Evolutionary conservation across 2,329 filamentous ascomycete genomes (phyloP), one percentile per base, ranked within the genome.

Genomic region (Talaromyces sp.): DNA sequence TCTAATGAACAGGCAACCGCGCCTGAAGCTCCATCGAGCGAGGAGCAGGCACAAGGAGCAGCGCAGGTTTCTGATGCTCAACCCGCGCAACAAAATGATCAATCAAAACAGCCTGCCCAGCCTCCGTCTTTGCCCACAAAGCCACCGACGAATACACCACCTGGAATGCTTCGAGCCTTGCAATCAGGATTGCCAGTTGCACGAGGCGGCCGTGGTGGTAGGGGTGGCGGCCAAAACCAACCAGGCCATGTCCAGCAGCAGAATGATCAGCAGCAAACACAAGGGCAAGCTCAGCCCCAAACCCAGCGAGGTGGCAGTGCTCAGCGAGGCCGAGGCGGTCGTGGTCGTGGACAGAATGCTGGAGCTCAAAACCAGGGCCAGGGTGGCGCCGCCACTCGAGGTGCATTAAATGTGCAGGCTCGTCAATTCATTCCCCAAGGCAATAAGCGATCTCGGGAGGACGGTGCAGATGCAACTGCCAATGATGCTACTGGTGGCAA

Each of bases 371-470:
- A 43, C 7, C 67, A 67, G 39, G 59, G 57, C 13, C 70, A 68
- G 47, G 41, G 29, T 19, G 48, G 46, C 14, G 39, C 51, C 4
- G 48, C 51, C 9, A 42, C 32, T 14, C 45, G 46, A 2, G 48
- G 52, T 4, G 32, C 8, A 2, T 29, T 55, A 33, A 55, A 80
- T 63, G 76, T 77, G 2, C 70, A 73, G 10, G 81, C 77, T 19
- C 73, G 74, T 13, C 80, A 81, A 44, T 84, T 86, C 51, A 81
- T 84, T 60, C 82, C 82, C 24, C 77, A 79, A 14, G 80, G 81
- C 19, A 81, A 78, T 61, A 84, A 85, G 69, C 75, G 82, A 32
- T 75, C 79, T 17, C 75, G 82, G 48, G 82, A 84, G 50, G 82
- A 84, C 50, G 75, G 73, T 4, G 58, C 65, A 10, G 72, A 74